phyloP scores from a whole-genome alignment of 179 eudicot genomes.

The Corrigiola litoralis region DNA sequence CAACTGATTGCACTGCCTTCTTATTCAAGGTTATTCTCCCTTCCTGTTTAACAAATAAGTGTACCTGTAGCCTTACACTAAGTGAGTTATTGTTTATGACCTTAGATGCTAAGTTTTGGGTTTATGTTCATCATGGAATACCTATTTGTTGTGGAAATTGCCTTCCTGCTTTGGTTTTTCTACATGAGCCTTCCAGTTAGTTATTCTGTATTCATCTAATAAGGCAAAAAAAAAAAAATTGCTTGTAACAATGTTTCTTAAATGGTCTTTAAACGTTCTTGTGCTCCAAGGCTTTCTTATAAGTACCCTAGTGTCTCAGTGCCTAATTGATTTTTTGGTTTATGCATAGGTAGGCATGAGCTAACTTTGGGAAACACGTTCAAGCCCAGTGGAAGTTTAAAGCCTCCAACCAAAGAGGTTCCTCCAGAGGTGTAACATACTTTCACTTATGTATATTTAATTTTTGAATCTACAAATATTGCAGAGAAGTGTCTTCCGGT shows the following conservation, averaged over 20 bases:
- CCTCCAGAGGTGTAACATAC: constrained; percentile 60
- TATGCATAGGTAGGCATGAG: constrained; percentile 70
- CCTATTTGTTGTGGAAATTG: not conserved
- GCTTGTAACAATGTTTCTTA: not conserved
- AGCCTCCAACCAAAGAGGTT: constrained; percentile 73
- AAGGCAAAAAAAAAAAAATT: not conserved
- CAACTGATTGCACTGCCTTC: not conserved
- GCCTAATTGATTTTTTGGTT: constrained; percentile 11
- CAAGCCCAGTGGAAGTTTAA: constrained; percentile 34
- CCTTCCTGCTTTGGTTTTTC: not conserved
- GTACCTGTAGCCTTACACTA: too few species aligned
- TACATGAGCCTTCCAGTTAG: not conserved
- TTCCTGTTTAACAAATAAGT: too few species aligned
- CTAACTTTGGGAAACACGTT: constrained; percentile 79
- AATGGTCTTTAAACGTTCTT: too few species aligned
- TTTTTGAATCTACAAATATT: not conserved
- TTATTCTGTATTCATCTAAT: not conserved
- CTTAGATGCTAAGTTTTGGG: not conserved
- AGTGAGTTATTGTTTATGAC: too few species aligned
- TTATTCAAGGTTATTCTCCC: too few species aligned
- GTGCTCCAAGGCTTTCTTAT: too few species aligned
- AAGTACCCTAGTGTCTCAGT: not conserved
- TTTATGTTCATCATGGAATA: not conserved
- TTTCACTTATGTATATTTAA: constrained; percentile 2
- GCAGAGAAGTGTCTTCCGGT: not conserved